Evolutionary conservation across 2,329 filamentous ascomycete species (phyloP), one percentile per base, ranked within the genome.

Genomic region (Aspergillus sergii): DNA sequence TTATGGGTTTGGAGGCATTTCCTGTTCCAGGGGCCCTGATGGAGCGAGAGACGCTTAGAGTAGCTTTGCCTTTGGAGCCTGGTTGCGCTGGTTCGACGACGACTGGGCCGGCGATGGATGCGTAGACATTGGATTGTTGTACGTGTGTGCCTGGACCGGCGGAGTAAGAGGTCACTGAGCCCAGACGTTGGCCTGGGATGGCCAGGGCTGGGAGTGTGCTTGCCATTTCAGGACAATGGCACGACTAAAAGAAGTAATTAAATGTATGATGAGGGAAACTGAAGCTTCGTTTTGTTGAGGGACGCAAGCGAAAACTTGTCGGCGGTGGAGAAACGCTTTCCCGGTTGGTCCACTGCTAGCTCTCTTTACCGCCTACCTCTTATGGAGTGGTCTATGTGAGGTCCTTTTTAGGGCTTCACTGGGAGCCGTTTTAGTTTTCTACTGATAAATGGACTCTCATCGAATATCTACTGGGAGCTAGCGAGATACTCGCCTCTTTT

Each of bases 121-220:
- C 89, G 77, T 91, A 91, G 69, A 97, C 86, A 63, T 89, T 86
- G 66, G 87, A 84, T 67, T 90, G 84, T 79, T 92, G 86, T 68
- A 96, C 84, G 78, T 98, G 93, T 0, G 93, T 97, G 68, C 94
- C 95, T 12, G 91, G 83, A 16, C 94, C 94, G 32, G 93, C 86
- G 46, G 85, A 80, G 78, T 90, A 94, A 68, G 88, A 86, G 60
- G 85, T 82, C 21, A 84, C 79, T 21, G 89, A 80, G 34, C 91
- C 94, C 46, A 99, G 86, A 53, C 88, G 81, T 76, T 95, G 91
- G 75, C 95, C 95, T 12, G 95, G 95, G 55, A 96, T 85, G 60
- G 90, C 91, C 69, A 93, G 64, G 28, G 71, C 64, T n/a, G 80
- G 78, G 30, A 81, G 65, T 4, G 75, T 62, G 56, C 68, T 69